These are phyloP conservation scores for Pichia cactophila DNA, from an alignment of 1,139 yeast genomes.

Conservation along the genomic window DNA sequence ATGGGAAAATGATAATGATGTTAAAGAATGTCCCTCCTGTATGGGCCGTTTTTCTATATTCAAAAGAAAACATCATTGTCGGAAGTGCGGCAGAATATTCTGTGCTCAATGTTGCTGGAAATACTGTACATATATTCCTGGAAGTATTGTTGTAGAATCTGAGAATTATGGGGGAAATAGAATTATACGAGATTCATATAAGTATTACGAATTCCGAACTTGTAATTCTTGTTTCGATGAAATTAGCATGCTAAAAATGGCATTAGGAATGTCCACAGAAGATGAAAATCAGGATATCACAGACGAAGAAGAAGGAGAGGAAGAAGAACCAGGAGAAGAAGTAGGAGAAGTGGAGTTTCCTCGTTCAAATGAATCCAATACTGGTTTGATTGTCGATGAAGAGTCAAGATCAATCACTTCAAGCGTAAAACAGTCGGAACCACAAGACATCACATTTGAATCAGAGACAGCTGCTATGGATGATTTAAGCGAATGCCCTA, in stretches of 20 bases:
- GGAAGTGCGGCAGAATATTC: slow-evolving; percentile 73
- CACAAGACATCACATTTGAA: slow-evolving; percentile 12
- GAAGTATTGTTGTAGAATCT: slow-evolving; percentile 42
- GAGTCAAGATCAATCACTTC: background rate
- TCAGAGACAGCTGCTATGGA: slow-evolving; percentile 14
- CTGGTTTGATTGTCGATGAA: no score
- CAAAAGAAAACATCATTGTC: slow-evolving; percentile 84
- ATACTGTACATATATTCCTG: slow-evolving; percentile 36
- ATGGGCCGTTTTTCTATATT: slow-evolving; percentile 50
- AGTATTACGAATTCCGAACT: slow-evolving; percentile 37
- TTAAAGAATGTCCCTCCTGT: slow-evolving; percentile 57
- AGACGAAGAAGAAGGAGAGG: background rate
- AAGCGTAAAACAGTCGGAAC: slow-evolving; percentile 8
- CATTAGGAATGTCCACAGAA: slow-evolving; percentile 25
- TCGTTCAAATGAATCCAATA: no score
- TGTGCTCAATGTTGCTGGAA: slow-evolving; percentile 60
- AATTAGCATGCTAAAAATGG: slow-evolving; percentile 46
- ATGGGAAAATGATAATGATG: slow-evolving; percentile 80
- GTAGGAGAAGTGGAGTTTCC: background rate
- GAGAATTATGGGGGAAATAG: slow-evolving; percentile 13
- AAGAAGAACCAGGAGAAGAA: background rate
- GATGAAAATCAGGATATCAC: slow-evolving; percentile 4
- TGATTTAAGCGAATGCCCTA: slow-evolving; percentile 42
- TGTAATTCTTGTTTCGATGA: slow-evolving; percentile 68
- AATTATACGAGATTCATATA: slow-evolving; percentile 32